phyloP scores from a whole-genome alignment of 2,329 filamentous ascomycete genomes.

The Aspergillus uvarum region DNA sequence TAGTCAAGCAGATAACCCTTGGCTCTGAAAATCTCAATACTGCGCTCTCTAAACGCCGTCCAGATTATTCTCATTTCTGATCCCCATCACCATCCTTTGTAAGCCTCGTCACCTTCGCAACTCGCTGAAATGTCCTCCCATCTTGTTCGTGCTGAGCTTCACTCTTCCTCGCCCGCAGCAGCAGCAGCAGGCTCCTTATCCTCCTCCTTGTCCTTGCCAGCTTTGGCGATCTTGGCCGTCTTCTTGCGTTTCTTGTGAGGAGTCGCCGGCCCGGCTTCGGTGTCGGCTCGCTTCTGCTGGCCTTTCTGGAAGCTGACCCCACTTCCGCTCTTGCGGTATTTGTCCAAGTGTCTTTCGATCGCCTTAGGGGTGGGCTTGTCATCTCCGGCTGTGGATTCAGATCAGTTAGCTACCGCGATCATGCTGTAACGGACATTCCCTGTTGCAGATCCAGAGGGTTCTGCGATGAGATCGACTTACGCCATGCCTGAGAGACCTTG shows the following conservation, averaged over 20 bases:
- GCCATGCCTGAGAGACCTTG: conserved; percentile 3
- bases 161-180: not conserved
- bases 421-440: no score
- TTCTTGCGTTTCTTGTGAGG: not conserved
- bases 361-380: conserved; percentile 1
- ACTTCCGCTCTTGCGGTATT: not conserved
- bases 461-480: not conserved
- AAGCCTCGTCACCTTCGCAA: not conserved
- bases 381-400: not conserved
- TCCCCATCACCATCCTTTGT: not conserved
- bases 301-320: not conserved
- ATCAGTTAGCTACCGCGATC: no score
- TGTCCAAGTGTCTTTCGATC: not conserved
- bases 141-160: not conserved
- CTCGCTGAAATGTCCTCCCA: not conserved
- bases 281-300: not conserved
- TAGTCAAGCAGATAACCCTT: not conserved
- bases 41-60: not conserved
- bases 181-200: not conserved
- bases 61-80: not conserved
- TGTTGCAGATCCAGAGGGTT: not conserved
- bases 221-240: not conserved
- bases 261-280: not conserved
- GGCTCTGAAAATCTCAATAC: not conserved
- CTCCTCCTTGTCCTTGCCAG: not conserved